Conservation (phyloP, 495 filamentous ascomycete genomes). For the Aspergillus wentii region DNA sequence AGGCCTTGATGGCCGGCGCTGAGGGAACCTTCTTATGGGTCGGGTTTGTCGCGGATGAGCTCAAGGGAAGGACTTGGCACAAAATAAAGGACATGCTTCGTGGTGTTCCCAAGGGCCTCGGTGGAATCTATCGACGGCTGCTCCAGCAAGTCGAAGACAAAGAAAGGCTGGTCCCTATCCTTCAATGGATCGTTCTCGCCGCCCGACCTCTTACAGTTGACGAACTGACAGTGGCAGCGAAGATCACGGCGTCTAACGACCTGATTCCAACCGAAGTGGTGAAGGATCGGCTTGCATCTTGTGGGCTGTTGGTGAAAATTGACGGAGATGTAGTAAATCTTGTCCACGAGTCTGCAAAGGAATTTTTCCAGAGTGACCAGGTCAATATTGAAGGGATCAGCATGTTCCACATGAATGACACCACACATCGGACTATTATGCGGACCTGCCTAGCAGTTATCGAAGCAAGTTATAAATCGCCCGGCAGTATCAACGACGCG, state of each 20-base stretch:
- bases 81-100: conserved; percentile 10
- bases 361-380: conserved; percentile 17
- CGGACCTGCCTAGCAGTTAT: conserved; percentile 18
- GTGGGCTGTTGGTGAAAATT: conserved; percentile 15
- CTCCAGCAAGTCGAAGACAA: conserved; percentile 15
- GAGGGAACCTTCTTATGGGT: conserved; percentile 45
- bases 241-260: conserved; percentile 4
- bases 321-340: conserved; percentile 15
- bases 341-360: conserved; percentile 21
- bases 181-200: conserved; percentile 22
- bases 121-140: conserved; percentile 16
- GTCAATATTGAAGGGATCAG: conserved; percentile 21
- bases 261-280: conserved; percentile 5
- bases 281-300: conserved; percentile 5
- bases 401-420: conserved; percentile 18
- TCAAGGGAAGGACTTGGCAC: conserved; percentile 19
- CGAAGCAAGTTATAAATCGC: conserved; percentile 17
- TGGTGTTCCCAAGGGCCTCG: conserved; percentile 14
- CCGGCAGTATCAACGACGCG: too few relatives aligned
- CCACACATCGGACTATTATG: conserved; percentile 20
- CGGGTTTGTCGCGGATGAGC: conserved; percentile 35
- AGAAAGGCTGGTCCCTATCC: conserved; percentile 13
- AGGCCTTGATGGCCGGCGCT: conserved; percentile 25
- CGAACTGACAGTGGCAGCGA: conserved; percentile 15
- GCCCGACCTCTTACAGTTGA: conserved; percentile 16